Percentiles rank a stretch among this genome's conserved stretches.
Conservation (phyloP, 306 rosid genomes). For the Vigna hirtella region DNA sequence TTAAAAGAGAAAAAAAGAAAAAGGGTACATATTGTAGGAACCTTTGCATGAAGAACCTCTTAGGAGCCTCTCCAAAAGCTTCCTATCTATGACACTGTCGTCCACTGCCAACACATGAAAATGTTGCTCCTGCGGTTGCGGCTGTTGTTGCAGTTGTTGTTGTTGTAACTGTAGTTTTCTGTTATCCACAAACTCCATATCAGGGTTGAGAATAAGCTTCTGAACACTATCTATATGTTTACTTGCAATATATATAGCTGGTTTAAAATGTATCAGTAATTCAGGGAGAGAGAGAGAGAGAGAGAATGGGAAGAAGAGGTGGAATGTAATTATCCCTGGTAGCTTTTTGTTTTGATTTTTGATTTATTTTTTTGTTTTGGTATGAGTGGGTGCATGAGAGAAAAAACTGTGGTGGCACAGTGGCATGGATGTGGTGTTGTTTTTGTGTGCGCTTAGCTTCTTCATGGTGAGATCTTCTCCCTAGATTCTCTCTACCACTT, state of each 20-base stretch:
- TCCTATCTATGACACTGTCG: constrained; percentile 79
- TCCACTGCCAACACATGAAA: constrained; percentile 98
- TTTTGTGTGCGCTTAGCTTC: constrained; percentile 43
- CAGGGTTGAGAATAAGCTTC: constrained; percentile 36
- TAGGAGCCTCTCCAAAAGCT: constrained; percentile 86
- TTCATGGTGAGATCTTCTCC: constrained; percentile 63
- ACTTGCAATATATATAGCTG: constrained; percentile 1
- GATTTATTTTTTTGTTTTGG: neutral
- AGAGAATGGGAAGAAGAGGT: constrained; percentile 44
- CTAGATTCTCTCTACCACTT: constrained; percentile 84
- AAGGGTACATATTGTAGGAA: constrained; percentile 41
- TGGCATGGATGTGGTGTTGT: constrained; percentile 37
- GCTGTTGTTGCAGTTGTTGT: neutral
- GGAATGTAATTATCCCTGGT: constrained; percentile 47
- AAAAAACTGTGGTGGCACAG: constrained; percentile 41
- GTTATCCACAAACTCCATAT: constrained; percentile 51
- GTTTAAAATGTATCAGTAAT: neutral
- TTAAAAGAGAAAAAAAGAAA: neutral
- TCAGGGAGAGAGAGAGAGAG: constrained; percentile 35
- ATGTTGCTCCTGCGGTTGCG: constrained; percentile 49
- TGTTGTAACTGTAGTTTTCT: constrained; percentile 36
- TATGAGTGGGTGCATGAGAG: constrained; percentile 50
- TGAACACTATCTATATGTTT: constrained; percentile 11
- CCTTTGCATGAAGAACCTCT: constrained; percentile 83
- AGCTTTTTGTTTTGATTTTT: constrained; percentile 24